A percentile compares a stretch with the other conserved stretches of the same genome.
Conservation (phyloP, 202 grass and related monocot genomes). For the Carex sylvatica region DNA sequence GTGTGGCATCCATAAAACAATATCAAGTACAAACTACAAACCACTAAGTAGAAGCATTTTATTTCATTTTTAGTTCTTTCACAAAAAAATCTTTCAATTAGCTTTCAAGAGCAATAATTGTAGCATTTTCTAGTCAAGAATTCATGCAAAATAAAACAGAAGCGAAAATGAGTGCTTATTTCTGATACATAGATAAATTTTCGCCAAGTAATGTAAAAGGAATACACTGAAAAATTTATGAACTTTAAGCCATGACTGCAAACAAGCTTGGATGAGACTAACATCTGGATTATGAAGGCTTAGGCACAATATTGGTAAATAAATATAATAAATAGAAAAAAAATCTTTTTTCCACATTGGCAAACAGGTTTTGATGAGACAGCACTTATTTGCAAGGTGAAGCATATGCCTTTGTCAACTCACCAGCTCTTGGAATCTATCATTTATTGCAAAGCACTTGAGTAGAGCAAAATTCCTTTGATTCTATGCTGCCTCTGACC, state of each 20-base stretch:
- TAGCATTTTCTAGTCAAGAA: background rate
- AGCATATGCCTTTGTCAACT: background rate
- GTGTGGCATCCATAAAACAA: background rate
- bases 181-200: background rate
- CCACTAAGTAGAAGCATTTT: background rate
- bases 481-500: background rate
- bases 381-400: background rate
- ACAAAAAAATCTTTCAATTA: constrained; percentile 1
- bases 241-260: background rate
- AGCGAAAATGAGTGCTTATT: background rate
- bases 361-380: constrained; percentile 6
- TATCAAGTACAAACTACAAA: background rate
- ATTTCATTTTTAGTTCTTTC: background rate
- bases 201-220: background rate
- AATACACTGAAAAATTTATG: background rate
- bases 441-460: background rate
- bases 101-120: background rate
- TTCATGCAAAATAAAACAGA: background rate
- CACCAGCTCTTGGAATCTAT: background rate
- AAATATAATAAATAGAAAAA: background rate
- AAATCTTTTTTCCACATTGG: background rate
- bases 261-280: background rate
- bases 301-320: background rate
- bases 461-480: background rate
- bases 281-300: background rate